Evolutionary conservation across 352 stramenopile species (phyloP), one percentile per base, ranked within the genome.

Genomic region (Phytophthora melonis): DNA sequence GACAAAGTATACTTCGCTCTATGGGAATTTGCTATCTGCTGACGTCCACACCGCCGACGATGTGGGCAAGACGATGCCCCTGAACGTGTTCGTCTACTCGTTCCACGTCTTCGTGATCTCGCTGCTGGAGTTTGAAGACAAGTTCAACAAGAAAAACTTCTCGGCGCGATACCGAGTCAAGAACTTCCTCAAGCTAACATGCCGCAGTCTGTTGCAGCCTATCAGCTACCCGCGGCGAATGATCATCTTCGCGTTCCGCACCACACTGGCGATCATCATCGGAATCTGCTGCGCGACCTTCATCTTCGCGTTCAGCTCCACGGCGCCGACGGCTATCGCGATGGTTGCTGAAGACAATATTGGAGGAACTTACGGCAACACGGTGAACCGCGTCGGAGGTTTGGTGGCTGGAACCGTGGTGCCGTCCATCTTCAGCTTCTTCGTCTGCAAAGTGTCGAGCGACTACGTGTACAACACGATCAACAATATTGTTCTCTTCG

Each of bases 11-110:
- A 84, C 82, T 18, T 76, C 65, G 1, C 36, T 92, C 9, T 92
- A 90, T 50, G 77, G 80, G 10, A 79, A 91, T 11, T 54, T 92
- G 1, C 66, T 88, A 1, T 69, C 77, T 0, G 63, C 84, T 6
- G 74, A 76, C 13, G 79, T 91, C 7, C 70, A 84, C 53, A 82
- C 79, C 1, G 63, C 77, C 18, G 69, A 79, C 25, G 82, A 93
- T 39, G 82, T 94, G 30, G 84, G 75, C 0, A 86, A 85, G 61
- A 90, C 85, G 8, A 91, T 95, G 80, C 85, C 86, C 0, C 63
- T 95, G 25, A 93, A 93, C 57, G 77, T 95, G 11, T 95, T 95
- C 52, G 78, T 94, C 19, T 95, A 91, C 64, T 94, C 89, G 25
- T 87, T 93, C 66, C 83, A 94, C 62, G 83, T 87, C 3, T 86